Conservation (phyloP, 805 yeast species). For the Saturnispora mendoncae region DNA sequence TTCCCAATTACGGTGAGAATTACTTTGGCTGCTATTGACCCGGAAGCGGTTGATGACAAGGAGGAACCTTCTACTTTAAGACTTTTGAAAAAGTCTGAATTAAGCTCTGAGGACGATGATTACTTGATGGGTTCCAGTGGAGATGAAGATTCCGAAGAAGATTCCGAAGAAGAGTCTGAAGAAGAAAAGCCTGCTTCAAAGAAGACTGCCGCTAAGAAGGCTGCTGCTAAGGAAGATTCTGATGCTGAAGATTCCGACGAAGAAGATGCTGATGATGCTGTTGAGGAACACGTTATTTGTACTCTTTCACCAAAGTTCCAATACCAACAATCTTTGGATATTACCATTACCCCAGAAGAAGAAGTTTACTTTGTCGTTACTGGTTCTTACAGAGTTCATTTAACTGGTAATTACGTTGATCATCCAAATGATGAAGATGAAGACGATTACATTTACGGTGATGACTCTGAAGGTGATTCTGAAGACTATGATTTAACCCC, state of each 20-base stretch:
- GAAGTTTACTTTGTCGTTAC: conserved; percentile 90
- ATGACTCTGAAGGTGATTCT: conserved; percentile 39
- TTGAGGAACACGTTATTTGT: conserved; percentile 78
- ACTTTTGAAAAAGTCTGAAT: conserved; percentile 60
- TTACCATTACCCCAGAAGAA: conserved; percentile 88
- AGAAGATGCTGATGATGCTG: conserved; percentile 61
- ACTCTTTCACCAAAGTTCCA: conserved; percentile 81
- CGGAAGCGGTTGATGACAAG: conserved; percentile 73
- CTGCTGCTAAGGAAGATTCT: conserved; percentile 44
- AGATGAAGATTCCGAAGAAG: conserved; percentile 34
- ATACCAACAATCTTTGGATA: conserved; percentile 84
- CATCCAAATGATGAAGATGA: conserved; percentile 82
- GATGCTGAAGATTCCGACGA: conserved; percentile 50
- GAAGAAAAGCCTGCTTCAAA: conserved; percentile 31
- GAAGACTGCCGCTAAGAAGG: conserved; percentile 51
- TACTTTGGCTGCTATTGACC: conserved; percentile 94
- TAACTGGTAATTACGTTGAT: conserved; percentile 91
- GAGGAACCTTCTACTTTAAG: conserved; percentile 83
- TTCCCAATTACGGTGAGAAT: conserved; percentile 84
- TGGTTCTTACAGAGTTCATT: conserved; percentile 89
- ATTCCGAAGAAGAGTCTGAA: conserved; percentile 25
- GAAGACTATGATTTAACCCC: conserved; percentile 64
- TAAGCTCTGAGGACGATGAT: conserved; percentile 29
- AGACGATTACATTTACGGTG: conserved; percentile 41
- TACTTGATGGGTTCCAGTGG: too few species aligned